These are phyloP conservation scores for Monilinia polystroma DNA, from an alignment of 2,329 filamentous ascomycete genomes.

Conservation along the genomic window DNA sequence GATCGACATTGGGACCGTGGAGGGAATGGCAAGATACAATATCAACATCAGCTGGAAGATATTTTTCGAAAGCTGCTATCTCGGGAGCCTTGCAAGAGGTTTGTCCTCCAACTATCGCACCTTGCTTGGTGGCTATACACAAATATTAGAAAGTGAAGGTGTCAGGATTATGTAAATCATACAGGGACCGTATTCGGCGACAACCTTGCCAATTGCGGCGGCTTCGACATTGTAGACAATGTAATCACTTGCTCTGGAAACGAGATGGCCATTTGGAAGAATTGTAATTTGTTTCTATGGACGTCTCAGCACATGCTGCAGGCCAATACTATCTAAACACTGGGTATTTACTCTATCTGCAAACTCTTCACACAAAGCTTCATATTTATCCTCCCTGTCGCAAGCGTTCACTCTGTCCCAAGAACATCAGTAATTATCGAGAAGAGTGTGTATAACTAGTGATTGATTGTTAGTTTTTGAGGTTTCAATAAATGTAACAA, in stretches of 20 bases:
- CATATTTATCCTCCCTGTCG: slow-evolving; percentile 86
- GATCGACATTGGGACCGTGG: slow-evolving; percentile 87
- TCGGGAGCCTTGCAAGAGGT: slow-evolving; percentile 98
- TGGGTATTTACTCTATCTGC: slow-evolving; percentile 73
- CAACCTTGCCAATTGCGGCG: slow-evolving; percentile 81
- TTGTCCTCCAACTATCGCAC: slow-evolving; percentile 93
- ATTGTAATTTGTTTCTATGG: slow-evolving; percentile 81
- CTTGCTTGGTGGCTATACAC: slow-evolving; percentile 78
- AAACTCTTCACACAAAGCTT: slow-evolving; percentile 78
- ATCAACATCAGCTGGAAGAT: slow-evolving; percentile 84
- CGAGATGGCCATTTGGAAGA: slow-evolving; percentile 89
- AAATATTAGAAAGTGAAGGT: slow-evolving; percentile 27
- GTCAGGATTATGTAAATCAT: slow-evolving; percentile 45
- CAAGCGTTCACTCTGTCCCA: slow-evolving; percentile 81
- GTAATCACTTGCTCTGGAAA: slow-evolving; percentile 94
- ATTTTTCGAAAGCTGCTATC: slow-evolving; percentile 85
- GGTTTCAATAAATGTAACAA: slow-evolving; percentile 18
- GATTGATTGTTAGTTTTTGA: slow-evolving; percentile 34
- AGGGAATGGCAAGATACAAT: slow-evolving; percentile 96
- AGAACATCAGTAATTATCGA: slow-evolving; percentile 13
- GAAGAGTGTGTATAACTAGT: background rate
- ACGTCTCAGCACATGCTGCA: slow-evolving; percentile 42
- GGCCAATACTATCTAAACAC: slow-evolving; percentile 41
- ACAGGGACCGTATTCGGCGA: slow-evolving; percentile 90
- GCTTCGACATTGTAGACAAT: slow-evolving; percentile 99